These are phyloP conservation scores for Microbotryum violaceum DNA, from an alignment of 1,284 basidiomycete genomes.

Conservation along the genomic window DNA sequence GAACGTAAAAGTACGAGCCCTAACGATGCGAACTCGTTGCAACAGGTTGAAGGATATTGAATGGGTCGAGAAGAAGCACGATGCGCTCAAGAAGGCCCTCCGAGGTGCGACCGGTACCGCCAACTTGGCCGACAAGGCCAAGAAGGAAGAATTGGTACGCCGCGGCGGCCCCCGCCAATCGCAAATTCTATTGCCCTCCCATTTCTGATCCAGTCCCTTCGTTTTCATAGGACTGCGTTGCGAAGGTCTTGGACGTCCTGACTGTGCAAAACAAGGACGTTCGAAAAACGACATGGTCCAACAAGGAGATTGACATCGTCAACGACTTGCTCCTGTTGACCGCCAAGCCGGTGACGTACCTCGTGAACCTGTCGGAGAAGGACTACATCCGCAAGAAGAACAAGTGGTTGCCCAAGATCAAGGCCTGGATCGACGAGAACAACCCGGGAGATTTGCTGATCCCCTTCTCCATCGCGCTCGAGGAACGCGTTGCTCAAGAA, in stretches of 20 bases:
- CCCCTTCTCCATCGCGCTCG: slow-evolving; percentile 93
- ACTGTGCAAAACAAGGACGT: slow-evolving; percentile 82
- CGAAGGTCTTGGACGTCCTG: slow-evolving; percentile 74
- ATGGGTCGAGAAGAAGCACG: slow-evolving; percentile 91
- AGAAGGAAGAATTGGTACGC: slow-evolving; percentile 88
- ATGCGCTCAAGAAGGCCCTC: slow-evolving; percentile 63
- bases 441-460: slow-evolving; percentile 95
- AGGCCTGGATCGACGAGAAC: slow-evolving; percentile 94
- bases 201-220: neutral
- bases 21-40: neutral
- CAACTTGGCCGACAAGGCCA: slow-evolving; percentile 87
- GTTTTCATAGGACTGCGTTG: slow-evolving; percentile 59
- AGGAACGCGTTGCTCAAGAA: slow-evolving; percentile 75
- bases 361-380: slow-evolving; percentile 92
- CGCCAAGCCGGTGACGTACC: slow-evolving; percentile 95
- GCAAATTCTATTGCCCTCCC: neutral
- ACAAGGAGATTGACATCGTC: slow-evolving; percentile 98
- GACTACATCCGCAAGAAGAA: slow-evolving; percentile 92
- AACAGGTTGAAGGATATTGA: slow-evolving; percentile 84
- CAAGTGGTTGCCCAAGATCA: slow-evolving; percentile 84
- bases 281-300: slow-evolving; percentile 87
- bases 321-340: slow-evolving; percentile 87
- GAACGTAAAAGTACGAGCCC: neutral
- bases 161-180: neutral
- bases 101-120: slow-evolving; percentile 60